Conservation (phyloP, 176 grass and related monocot genomes). For the Juncus inflexus region DNA sequence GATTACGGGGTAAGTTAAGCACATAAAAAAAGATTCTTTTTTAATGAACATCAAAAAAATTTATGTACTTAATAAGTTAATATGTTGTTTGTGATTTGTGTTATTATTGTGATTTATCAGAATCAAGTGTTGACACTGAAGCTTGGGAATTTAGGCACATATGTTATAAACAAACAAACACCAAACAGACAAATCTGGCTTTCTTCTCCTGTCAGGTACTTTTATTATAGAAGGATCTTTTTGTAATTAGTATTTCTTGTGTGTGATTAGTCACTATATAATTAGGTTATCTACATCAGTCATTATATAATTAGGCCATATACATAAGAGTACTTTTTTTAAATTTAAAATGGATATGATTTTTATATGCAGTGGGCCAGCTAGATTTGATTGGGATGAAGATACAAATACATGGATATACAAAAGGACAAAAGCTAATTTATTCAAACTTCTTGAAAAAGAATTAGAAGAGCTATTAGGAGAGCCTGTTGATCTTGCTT, state of each 20-base stretch:
- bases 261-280: too few species aligned
- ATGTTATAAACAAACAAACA: conserved; percentile 94
- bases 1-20: conserved; percentile 70
- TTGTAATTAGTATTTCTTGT: neutral
- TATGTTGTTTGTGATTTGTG: neutral
- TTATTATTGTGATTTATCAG: conserved; percentile 29
- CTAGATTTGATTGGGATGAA: conserved; percentile 77
- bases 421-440: conserved; percentile 54
- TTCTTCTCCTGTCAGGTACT: conserved; percentile 76
- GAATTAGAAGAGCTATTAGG: conserved; percentile 57
- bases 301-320: too few species aligned
- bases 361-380: conserved; percentile 54
- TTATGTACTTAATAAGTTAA: conserved; percentile 15
- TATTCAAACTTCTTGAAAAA: conserved; percentile 53
- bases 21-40: neutral
- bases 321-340: neutral
- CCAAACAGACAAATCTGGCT: conserved; percentile 94
- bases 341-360: conserved; percentile 1
- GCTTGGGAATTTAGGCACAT: conserved; percentile 63
- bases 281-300: too few species aligned
- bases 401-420: conserved; percentile 55
- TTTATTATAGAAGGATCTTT: neutral
- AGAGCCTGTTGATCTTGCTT: conserved; percentile 48
- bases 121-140: conserved; percentile 90
- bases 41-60: neutral